A percentile compares a stretch with the other conserved stretches of the same genome.
phyloP scores from a whole-genome alignment of 2,329 filamentous ascomycete genomes.

The Colletotrichum incanum region DNA sequence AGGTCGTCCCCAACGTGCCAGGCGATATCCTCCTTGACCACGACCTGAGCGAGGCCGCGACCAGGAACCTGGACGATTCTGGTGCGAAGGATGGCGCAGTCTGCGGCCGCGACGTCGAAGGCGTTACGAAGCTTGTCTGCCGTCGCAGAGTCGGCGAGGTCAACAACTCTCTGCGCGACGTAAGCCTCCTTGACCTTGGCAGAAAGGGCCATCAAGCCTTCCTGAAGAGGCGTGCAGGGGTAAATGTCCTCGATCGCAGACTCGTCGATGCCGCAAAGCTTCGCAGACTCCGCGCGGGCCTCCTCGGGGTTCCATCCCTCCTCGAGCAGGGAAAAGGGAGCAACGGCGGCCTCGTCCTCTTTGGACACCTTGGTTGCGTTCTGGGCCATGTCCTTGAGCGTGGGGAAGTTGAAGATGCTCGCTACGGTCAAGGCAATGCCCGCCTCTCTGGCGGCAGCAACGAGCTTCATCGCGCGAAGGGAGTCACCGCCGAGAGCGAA shows the following conservation, averaged over 20 bases:
- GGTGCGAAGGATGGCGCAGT: conserved; percentile 63
- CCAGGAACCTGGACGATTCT: conserved; percentile 63
- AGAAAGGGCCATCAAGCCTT: conserved; percentile 69
- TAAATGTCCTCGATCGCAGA: conserved; percentile 65
- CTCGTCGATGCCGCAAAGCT: conserved; percentile 56
- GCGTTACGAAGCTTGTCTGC: conserved; percentile 59
- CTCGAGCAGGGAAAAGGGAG: conserved; percentile 58
- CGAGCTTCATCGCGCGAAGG: conserved; percentile 66
- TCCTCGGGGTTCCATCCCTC: conserved; percentile 52
- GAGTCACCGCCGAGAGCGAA: conserved; percentile 67
- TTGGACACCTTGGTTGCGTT: conserved; percentile 50
- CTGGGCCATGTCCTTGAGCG: conserved; percentile 61
- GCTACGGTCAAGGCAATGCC: conserved; percentile 61
- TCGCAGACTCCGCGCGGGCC: conserved; percentile 56
- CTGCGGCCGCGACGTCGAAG: conserved; percentile 57
- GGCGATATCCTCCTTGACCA: conserved; percentile 58
- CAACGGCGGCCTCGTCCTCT: conserved; percentile 43
- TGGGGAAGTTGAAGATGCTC: conserved; percentile 62
- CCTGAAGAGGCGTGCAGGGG: conserved; percentile 69
- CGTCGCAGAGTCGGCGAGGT: conserved; percentile 55
- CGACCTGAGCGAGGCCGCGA: conserved; percentile 63
- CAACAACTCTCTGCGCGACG: conserved; percentile 65
- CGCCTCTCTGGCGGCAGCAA: conserved; percentile 58
- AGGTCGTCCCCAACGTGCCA: conserved; percentile 54
- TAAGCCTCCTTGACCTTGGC: conserved; percentile 67